These are phyloP conservation scores for Pyrenochaeta sp. DNA, from an alignment of 2,329 filamentous ascomycete genomes.

Conservation along the genomic window DNA sequence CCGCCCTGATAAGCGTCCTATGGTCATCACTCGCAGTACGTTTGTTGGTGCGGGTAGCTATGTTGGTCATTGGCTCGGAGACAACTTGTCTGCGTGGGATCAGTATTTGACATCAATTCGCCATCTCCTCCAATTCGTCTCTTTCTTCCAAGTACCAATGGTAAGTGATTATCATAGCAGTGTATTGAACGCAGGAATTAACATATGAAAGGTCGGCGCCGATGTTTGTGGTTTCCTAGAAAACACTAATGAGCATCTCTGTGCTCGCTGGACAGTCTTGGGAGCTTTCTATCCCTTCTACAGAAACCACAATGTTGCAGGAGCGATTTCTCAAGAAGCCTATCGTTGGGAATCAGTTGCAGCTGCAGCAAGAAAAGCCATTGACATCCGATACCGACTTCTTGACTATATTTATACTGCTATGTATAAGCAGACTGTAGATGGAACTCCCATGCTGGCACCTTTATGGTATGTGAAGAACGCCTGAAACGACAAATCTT, in stretches of 20 bases:
- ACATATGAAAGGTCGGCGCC: slow-evolving; percentile 41
- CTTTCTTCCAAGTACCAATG: slow-evolving; percentile 57
- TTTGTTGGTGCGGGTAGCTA: slow-evolving; percentile 73
- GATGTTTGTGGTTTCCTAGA: slow-evolving; percentile 79
- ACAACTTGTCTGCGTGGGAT: slow-evolving; percentile 56
- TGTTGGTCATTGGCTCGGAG: slow-evolving; percentile 67
- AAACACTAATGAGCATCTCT: slow-evolving; percentile 72
- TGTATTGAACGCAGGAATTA: background rate
- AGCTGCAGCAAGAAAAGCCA: slow-evolving; percentile 70
- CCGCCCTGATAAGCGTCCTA: slow-evolving; percentile 68
- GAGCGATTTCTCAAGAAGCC: slow-evolving; percentile 59
- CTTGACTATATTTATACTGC: slow-evolving; percentile 81
- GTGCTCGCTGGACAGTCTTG: slow-evolving; percentile 74
- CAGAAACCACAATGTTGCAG: slow-evolving; percentile 72
- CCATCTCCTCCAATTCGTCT: slow-evolving; percentile 54
- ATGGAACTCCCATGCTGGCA: slow-evolving; percentile 70
- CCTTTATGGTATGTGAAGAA: slow-evolving; percentile 71
- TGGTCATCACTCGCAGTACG: slow-evolving; percentile 79
- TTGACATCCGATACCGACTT: slow-evolving; percentile 76
- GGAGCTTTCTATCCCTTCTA: slow-evolving; percentile 78
- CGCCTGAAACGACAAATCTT: background rate
- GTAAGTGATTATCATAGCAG: slow-evolving; percentile 18
- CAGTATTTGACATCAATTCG: slow-evolving; percentile 52
- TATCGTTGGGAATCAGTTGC: slow-evolving; percentile 73
- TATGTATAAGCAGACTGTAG: slow-evolving; percentile 64